phyloP scores from a whole-genome alignment of 1,139 yeast genomes.

The Suhomyces panamericanus region DNA sequence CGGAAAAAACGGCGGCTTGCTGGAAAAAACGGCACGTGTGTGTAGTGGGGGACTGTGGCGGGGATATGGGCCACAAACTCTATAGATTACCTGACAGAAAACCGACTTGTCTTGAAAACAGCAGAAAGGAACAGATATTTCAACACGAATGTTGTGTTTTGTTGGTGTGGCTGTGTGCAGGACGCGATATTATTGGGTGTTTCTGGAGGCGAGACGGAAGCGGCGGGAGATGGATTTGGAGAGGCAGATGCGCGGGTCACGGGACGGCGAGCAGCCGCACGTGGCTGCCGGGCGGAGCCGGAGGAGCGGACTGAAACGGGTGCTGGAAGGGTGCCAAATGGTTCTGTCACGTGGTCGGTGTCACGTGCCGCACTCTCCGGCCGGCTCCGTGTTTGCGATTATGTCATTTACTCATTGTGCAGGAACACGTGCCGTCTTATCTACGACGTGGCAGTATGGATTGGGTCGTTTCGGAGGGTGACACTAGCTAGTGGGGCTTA shows the following conservation, averaged over 20 bases:
- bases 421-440: too few relatives aligned
- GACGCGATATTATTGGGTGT: neutral
- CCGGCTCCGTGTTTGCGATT: neutral
- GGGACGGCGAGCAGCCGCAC: neutral
- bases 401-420: neutral
- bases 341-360: neutral
- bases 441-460: too few relatives aligned
- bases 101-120: neutral
- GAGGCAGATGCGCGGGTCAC: neutral
- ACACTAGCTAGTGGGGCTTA: too few relatives aligned
- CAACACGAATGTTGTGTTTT: slow-evolving; percentile 9
- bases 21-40: neutral
- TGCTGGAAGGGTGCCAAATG: too few relatives aligned
- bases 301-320: too few relatives aligned
- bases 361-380: slow-evolving; percentile 1
- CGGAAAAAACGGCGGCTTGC: neutral
- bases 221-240: neutral
- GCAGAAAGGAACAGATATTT: slow-evolving; percentile 8
- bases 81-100: neutral
- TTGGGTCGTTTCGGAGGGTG: too few relatives aligned
- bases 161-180: slow-evolving; percentile 9
- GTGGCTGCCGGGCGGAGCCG: neutral
- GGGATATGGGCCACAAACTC: neutral
- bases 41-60: neutral
- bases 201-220: neutral